Conservation (phyloP, 2,329 filamentous ascomycete genomes). For the Xenoacremonium recifei region DNA sequence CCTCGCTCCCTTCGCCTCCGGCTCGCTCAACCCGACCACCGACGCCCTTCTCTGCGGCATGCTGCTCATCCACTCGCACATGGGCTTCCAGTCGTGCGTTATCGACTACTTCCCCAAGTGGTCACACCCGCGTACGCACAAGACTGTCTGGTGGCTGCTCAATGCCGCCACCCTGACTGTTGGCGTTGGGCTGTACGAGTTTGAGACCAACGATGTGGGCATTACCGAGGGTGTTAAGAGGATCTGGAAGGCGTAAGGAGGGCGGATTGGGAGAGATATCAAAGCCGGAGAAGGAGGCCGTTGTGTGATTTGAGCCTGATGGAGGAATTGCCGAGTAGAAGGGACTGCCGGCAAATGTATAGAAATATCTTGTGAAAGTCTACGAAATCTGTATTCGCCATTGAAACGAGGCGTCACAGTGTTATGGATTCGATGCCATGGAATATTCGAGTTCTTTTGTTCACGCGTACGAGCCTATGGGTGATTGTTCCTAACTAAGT, state of each 20-base stretch:
- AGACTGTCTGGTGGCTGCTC: constrained; percentile 72
- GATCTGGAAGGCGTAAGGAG: constrained; percentile 75
- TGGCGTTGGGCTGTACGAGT: constrained; percentile 91
- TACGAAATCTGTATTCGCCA: constrained; percentile 11
- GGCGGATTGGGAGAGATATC: constrained; percentile 1
- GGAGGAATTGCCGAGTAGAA: constrained; percentile 19
- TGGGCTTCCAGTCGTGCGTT: constrained; percentile 88
- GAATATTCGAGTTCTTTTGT: too few relatives aligned
- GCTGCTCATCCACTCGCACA: constrained; percentile 89
- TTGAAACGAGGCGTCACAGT: neutral
- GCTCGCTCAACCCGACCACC: constrained; percentile 82
- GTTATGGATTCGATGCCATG: too few relatives aligned
- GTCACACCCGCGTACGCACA: constrained; percentile 66
- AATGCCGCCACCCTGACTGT: constrained; percentile 77
- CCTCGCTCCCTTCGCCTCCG: constrained; percentile 87
- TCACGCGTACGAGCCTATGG: too few relatives aligned
- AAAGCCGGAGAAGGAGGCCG: constrained; percentile 1
- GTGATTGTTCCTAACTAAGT: too few relatives aligned
- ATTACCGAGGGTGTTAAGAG: constrained; percentile 85
- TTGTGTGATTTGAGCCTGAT: constrained; percentile 13
- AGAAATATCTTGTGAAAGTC: constrained; percentile 21
- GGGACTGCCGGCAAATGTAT: constrained; percentile 26
- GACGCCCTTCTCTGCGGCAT: constrained; percentile 83
- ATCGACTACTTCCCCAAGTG: constrained; percentile 85
- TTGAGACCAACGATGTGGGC: constrained; percentile 98